phyloP scores from a whole-genome alignment of 73 alveolate genomes.

The Paramecium pentaurelia region DNA sequence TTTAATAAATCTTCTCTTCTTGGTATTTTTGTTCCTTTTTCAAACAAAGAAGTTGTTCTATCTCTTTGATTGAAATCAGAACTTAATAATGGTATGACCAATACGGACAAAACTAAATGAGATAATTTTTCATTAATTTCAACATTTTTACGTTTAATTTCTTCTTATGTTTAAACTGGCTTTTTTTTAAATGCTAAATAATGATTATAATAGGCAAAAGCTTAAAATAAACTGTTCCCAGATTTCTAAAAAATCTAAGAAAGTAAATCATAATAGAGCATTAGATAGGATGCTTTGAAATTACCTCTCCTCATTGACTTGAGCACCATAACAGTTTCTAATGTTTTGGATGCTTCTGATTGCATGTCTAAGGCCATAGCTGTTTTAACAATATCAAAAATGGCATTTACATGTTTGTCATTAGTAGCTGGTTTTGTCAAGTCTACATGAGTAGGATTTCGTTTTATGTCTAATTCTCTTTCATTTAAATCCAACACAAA shows the following conservation, averaged over 20 bases:
- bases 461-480: background rate
- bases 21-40: constrained; percentile 19
- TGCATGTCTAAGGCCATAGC: constrained; percentile 10
- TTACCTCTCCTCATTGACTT: constrained; percentile 29
- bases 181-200: constrained; percentile 28
- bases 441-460: constrained; percentile 45
- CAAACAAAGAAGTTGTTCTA: background rate
- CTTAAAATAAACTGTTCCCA: background rate
- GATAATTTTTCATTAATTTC: background rate
- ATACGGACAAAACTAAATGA: constrained; percentile 18
- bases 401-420: constrained; percentile 38
- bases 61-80: background rate
- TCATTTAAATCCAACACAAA: constrained; percentile 36
- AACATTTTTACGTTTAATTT: background rate
- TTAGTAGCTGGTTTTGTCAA: constrained; percentile 4
- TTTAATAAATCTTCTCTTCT: constrained; percentile 18
- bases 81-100: background rate
- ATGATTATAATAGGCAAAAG: constrained; percentile 33
- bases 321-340: constrained; percentile 11
- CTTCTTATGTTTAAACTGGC: background rate
- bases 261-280: constrained; percentile 26
- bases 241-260: constrained; percentile 3
- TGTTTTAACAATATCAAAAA: constrained; percentile 24
- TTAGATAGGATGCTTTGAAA: background rate
- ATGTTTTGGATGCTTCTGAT: background rate